Evolutionary conservation across 148 eudicot species (phyloP).

Genomic region (Fagopyrum tataricum): DNA sequence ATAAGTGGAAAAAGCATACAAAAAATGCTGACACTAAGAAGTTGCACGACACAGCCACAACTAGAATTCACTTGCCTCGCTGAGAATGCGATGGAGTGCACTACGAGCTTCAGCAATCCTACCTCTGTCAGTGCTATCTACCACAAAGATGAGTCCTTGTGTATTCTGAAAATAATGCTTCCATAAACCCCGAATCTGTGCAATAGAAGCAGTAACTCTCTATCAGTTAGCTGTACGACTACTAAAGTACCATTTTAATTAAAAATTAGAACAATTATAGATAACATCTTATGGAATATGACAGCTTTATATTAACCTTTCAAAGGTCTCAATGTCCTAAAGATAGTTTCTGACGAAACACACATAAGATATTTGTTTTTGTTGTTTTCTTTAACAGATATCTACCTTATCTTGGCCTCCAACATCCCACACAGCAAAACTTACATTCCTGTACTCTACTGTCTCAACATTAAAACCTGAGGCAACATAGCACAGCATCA

Average conservation of each 20-base stretch:
- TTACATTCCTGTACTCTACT: conserved; percentile 38
- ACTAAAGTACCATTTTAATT: neutral
- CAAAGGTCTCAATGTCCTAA: neutral
- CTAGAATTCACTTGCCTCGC: conserved; percentile 22
- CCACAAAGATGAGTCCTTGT: conserved; percentile 43
- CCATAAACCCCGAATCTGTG: conserved; percentile 44
- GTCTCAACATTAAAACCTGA: conserved; percentile 55
- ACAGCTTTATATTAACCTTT: conserved; percentile 1
- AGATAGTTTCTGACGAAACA: neutral
- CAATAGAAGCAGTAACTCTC: neutral
- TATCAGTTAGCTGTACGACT: neutral
- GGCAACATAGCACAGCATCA: conserved; percentile 9
- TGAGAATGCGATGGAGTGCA: conserved; percentile 37
- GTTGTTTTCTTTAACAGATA: neutral
- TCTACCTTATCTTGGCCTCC: conserved; percentile 59
- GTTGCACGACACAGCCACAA: neutral
- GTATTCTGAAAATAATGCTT: conserved; percentile 37
- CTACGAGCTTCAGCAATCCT: conserved; percentile 43
- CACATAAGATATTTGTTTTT: neutral
- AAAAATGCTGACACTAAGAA: neutral
- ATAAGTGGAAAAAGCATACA: neutral
- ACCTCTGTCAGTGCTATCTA: conserved; percentile 40
- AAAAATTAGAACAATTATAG: neutral
- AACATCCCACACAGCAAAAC: conserved; percentile 48
- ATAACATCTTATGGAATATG: neutral